phyloP scores from a whole-genome alignment of 2,329 filamentous ascomycete genomes.

The Penicillium sp. region DNA sequence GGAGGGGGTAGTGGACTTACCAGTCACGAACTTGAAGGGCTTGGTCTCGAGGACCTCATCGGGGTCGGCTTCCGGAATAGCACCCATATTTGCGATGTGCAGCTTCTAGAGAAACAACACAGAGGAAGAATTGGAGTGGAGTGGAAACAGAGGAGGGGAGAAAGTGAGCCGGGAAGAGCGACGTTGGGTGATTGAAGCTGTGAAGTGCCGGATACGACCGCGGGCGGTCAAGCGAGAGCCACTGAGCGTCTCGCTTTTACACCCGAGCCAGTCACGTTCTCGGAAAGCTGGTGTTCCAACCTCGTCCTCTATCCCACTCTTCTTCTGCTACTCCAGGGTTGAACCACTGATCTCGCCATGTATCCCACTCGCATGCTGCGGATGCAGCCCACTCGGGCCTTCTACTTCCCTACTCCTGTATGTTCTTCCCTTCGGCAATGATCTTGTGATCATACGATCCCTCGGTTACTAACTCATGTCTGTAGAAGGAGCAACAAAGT shows the following conservation, averaged over 20 bases:
- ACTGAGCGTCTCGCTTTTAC: constrained; percentile 28
- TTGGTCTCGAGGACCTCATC: constrained; percentile 83
- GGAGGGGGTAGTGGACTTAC: constrained; percentile 49
- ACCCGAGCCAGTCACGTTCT: constrained; percentile 27
- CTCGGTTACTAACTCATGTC: constrained; percentile 34
- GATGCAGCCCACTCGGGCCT: constrained; percentile 46
- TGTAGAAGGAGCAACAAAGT: constrained; percentile 56
- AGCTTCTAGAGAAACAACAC: constrained; percentile 16
- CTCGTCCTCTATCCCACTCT: constrained; percentile 17
- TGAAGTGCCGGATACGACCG: constrained; percentile 32
- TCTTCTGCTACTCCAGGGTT: constrained; percentile 8
- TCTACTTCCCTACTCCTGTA: constrained; percentile 60
- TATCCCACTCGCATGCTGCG: constrained; percentile 57
- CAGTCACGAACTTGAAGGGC: constrained; percentile 99
- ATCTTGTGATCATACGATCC: constrained; percentile 15
- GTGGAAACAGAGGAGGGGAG: constrained; percentile 18
- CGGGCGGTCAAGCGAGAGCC: constrained; percentile 33
- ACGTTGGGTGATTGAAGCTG: constrained; percentile 31
- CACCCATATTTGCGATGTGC: constrained; percentile 65
- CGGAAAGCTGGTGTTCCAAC: constrained; percentile 16
- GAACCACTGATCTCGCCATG: constrained; percentile 44
- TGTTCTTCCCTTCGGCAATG: constrained; percentile 28
- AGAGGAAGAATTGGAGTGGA: constrained; percentile 14
- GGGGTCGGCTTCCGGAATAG: constrained; percentile 52
- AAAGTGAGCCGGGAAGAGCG: constrained; percentile 21